These are phyloP conservation scores for Lonicera japonica DNA, from an alignment of 129 eudicot species.

Conservation along the genomic window DNA sequence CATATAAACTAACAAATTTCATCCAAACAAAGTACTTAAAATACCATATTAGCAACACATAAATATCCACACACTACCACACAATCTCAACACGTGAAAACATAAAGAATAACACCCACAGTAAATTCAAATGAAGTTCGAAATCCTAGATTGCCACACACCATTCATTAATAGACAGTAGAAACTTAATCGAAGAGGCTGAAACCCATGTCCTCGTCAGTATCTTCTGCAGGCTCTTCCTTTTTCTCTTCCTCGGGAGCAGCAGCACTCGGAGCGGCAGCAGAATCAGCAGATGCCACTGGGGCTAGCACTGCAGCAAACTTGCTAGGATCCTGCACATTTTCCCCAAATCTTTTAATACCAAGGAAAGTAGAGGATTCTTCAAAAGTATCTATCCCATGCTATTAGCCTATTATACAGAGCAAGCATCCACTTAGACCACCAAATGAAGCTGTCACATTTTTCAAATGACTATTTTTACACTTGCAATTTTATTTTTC, in stretches of 20 bases:
- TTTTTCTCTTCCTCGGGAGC: constrained; percentile 57
- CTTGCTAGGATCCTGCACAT: constrained; percentile 77
- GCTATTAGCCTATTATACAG: too few relatives aligned
- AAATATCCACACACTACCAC: background rate
- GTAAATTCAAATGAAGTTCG: background rate
- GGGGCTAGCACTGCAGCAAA: constrained; percentile 69
- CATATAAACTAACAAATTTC: background rate
- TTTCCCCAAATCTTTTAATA: too few relatives aligned
- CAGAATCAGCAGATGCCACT: constrained; percentile 26
- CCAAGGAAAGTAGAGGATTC: too few relatives aligned
- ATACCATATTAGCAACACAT: background rate
- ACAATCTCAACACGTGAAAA: background rate
- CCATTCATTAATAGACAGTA: too few relatives aligned
- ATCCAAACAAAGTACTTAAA: background rate
- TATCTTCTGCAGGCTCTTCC: constrained; percentile 65
- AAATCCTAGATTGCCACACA: background rate
- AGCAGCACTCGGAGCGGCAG: constrained; percentile 46
- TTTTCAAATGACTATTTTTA: too few relatives aligned
- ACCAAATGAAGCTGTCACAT: too few relatives aligned
- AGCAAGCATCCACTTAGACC: too few relatives aligned
- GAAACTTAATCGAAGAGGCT: constrained; percentile 53
- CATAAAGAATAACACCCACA: background rate
- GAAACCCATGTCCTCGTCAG: constrained; percentile 71
- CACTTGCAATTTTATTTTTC: too few relatives aligned
- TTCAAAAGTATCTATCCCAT: too few relatives aligned